These are phyloP conservation scores for Bruguiera sexangula DNA, from an alignment of 345 rosid genomes.

Conservation along the genomic window DNA sequence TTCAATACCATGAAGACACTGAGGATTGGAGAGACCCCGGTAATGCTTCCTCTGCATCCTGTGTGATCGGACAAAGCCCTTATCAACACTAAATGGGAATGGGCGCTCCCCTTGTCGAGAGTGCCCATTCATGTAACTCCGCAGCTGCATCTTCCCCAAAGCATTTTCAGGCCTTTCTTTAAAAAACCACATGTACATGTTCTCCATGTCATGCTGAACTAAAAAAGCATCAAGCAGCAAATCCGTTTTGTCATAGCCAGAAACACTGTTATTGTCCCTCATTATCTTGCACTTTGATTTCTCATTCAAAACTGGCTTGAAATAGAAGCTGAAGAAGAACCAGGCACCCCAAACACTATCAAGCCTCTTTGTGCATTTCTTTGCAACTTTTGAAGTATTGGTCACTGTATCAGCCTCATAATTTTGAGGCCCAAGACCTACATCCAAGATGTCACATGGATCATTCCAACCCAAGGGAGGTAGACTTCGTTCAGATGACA, in stretches of 20 bases:
- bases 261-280: constrained; percentile 67
- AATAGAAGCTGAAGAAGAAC: constrained; percentile 94
- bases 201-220: constrained; percentile 99
- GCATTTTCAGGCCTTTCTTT: constrained; percentile 98
- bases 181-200: constrained; percentile 99
- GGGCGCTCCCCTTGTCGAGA: constrained; percentile 93
- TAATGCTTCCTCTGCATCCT: constrained; percentile 98
- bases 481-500: constrained; percentile 83
- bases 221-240: constrained; percentile 79
- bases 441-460: constrained; percentile 73
- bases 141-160: constrained; percentile 93
- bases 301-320: constrained; percentile 81
- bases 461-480: constrained; percentile 56
- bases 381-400: constrained; percentile 52
- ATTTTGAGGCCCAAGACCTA: constrained; percentile 66
- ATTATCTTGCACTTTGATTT: constrained; percentile 74
- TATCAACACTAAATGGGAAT: constrained; percentile 88
- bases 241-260: constrained; percentile 85
- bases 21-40: constrained; percentile 93
- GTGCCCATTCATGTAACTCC: constrained; percentile 98
- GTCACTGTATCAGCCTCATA: constrained; percentile 70
- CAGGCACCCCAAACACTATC: constrained; percentile 99
- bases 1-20: constrained; percentile 92
- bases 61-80: constrained; percentile 92
- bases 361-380: constrained; percentile 74